A percentile compares a stretch with the other conserved stretches of the same genome.
Conservation (phyloP, 169 alveolate genomes). For the Perkinsus olseni region DNA sequence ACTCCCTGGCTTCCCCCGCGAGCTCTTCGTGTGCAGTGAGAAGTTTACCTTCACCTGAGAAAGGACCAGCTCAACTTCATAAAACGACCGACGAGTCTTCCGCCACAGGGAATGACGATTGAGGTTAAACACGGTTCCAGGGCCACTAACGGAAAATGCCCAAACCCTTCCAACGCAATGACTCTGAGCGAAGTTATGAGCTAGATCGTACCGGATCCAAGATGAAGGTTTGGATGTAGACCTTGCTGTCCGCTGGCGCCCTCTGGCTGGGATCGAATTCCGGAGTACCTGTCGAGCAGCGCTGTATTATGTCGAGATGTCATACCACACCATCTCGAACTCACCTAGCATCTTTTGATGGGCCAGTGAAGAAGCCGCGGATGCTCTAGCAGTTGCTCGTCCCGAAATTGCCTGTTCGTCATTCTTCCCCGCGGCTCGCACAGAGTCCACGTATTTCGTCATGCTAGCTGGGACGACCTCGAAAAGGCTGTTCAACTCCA, state of each 20-base stretch:
- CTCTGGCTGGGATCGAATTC: neutral
- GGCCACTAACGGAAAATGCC: too few relatives aligned
- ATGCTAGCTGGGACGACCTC: neutral
- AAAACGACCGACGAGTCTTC: too few relatives aligned
- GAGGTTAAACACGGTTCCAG: too few relatives aligned
- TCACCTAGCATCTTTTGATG: neutral
- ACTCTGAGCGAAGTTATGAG: neutral
- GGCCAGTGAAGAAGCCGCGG: neutral
- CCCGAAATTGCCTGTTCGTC: neutral
- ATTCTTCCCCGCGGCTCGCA: neutral
- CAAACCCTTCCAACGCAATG: too few relatives aligned
- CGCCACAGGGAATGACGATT: too few relatives aligned
- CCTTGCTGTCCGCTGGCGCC: neutral
- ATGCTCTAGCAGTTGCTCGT: neutral
- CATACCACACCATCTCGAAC: neutral
- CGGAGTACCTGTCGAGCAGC: neutral
- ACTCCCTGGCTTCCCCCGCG: neutral
- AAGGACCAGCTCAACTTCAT: neutral
- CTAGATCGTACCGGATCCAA: neutral
- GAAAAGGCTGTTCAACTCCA: neutral
- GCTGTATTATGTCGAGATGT: neutral
- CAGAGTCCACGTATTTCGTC: neutral
- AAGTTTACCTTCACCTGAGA: neutral
- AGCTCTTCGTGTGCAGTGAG: neutral
- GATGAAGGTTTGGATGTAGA: neutral